phyloP scores from a whole-genome alignment of 2,329 filamentous ascomycete genomes.

The Chrysosporium queenslandicum region DNA sequence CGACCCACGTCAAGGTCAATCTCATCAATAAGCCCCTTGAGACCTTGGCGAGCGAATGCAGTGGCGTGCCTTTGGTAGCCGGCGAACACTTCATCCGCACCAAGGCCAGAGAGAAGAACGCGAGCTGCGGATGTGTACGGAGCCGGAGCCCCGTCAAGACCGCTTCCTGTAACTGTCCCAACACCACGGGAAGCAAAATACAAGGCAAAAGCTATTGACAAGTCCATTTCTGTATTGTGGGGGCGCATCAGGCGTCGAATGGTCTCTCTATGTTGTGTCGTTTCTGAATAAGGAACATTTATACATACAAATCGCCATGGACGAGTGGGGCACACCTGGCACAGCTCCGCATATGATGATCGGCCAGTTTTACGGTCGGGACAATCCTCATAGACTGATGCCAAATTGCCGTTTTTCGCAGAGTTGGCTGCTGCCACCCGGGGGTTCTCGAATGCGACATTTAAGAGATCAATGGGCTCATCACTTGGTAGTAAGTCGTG shows the following conservation, averaged over 20 bases:
- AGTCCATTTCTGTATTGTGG: slow-evolving; percentile 97
- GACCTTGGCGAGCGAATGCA: slow-evolving; percentile 61
- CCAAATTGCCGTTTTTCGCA: slow-evolving; percentile 19
- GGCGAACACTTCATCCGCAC: slow-evolving; percentile 91
- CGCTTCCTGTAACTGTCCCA: slow-evolving; percentile 40
- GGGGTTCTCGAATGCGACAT: slow-evolving; percentile 95
- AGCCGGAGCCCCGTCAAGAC: slow-evolving; percentile 16
- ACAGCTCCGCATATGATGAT: slow-evolving; percentile 66
- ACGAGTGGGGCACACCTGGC: slow-evolving; percentile 56
- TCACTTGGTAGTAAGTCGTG: slow-evolving; percentile 62
- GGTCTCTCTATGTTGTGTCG: slow-evolving; percentile 54
- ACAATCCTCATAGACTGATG: slow-evolving; percentile 62
- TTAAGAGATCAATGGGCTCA: slow-evolving; percentile 75
- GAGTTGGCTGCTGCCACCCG: slow-evolving; percentile 52
- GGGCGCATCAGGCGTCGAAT: slow-evolving; percentile 75
- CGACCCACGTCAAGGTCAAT: slow-evolving; percentile 74
- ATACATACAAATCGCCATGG: slow-evolving; percentile 71
- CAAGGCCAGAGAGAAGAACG: slow-evolving; percentile 81
- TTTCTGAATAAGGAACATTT: slow-evolving; percentile 72
- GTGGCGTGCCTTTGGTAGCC: slow-evolving; percentile 78
- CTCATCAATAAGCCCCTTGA: slow-evolving; percentile 64
- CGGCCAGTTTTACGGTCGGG: slow-evolving; percentile 84
- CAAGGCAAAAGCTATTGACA: slow-evolving; percentile 86
- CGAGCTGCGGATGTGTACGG: slow-evolving; percentile 61
- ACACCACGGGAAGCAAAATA: slow-evolving; percentile 81